Evolutionary conservation across 805 yeast species (phyloP).

Genomic region (Candida patagonica): DNA sequence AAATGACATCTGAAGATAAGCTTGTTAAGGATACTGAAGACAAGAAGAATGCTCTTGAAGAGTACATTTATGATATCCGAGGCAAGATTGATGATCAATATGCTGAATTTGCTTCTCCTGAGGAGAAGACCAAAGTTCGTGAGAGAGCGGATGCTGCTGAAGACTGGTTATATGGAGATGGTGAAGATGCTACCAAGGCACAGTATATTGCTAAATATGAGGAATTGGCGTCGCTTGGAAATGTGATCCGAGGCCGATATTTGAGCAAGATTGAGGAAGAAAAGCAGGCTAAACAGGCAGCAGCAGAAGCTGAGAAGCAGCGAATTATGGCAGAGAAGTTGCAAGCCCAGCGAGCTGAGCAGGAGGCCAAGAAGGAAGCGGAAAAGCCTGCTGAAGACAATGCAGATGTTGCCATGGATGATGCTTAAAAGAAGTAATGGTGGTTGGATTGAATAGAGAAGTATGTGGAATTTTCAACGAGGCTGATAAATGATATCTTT

Average conservation of each 20-base stretch:
- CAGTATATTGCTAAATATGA: constrained; percentile 96
- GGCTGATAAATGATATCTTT: too few relatives aligned
- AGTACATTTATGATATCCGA: constrained; percentile 94
- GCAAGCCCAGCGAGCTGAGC: constrained; percentile 67
- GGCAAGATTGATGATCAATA: constrained; percentile 93
- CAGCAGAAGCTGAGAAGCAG: constrained; percentile 79
- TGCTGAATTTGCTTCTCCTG: constrained; percentile 78
- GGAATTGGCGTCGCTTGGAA: constrained; percentile 91
- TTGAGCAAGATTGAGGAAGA: constrained; percentile 90
- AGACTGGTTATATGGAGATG: constrained; percentile 98
- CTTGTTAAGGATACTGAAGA: constrained; percentile 98
- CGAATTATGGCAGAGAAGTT: constrained; percentile 75
- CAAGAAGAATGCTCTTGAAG: constrained; percentile 96
- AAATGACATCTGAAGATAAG: constrained; percentile 83
- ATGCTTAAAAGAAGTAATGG: neutral
- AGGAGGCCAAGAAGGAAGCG: constrained; percentile 29
- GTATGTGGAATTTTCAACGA: too few relatives aligned
- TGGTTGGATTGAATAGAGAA: too few relatives aligned
- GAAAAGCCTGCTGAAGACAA: constrained; percentile 19
- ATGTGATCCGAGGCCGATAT: constrained; percentile 92
- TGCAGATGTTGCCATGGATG: constrained; percentile 4
- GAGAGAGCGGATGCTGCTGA: constrained; percentile 76
- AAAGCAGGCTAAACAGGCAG: constrained; percentile 77
- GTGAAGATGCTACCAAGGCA: constrained; percentile 93
- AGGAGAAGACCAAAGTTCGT: constrained; percentile 73